Base-by-base conservation (phyloP, 371 early-diverging fungal species). In the Apophysomyces ossiformis region DNA sequence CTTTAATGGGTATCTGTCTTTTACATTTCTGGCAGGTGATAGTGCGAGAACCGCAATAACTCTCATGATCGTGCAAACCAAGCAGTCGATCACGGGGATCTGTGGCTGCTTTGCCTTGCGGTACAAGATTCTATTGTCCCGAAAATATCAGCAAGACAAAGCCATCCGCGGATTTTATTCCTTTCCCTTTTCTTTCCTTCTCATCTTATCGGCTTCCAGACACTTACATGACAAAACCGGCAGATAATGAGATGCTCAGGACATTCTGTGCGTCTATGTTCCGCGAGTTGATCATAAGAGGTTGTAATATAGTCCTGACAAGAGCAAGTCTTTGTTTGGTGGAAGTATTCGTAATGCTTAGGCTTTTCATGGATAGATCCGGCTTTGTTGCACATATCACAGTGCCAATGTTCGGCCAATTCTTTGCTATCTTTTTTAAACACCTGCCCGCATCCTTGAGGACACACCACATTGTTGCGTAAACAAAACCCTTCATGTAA, bases 41-140 rank as follows among this genome's bases (percentile, higher is more conserved):
- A 0, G 96, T 94, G 15, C 95, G 83, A 37, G 86, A 88, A 16
- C 96, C 95, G 66, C 96, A 96, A 47, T 91, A 90, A 58, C 90
- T 86, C 71, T 96, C 96, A 72, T 96, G 96, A 6, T 81, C 85
- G 58, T 76, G 76, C 39, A 94, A 71, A 7, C 93, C 92, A 1
- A 86, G 70, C 32, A 92, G 70, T 7, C 85, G 70, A 72, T 95
- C 95, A 38, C 90, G 85, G 9, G 89, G 71, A 56, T 84, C 79
- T 0, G 74, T 63, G 0, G 93, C 83, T 8, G 66, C 68, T 1
- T 71, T 76, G 0, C 94, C 96, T 67, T 93, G 93, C 7, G 85
- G 85, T 9, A 90, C 87, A 7, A 83, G 71, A 5, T 85, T 87
- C 77, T 76, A 50, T 12, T 39, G n/a, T 11, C 16, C 21, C 21